Conservation (phyloP, 2,329 filamentous ascomycete species). For the Sclerotinia sclerotiorum region DNA sequence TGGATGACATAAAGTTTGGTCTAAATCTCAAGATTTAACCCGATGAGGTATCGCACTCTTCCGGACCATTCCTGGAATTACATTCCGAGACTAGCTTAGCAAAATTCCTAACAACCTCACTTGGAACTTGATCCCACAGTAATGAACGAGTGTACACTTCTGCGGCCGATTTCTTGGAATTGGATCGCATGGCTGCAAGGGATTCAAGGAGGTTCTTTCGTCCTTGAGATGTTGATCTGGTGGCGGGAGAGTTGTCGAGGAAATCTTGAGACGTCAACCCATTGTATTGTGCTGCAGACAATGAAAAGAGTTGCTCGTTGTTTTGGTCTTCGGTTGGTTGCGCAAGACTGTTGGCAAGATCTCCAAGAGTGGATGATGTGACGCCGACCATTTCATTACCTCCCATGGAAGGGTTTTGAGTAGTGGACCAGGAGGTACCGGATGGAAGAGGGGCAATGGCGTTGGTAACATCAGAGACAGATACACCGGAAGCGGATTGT, state of each 20-base stretch:
- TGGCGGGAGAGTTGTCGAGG: constrained; percentile 53
- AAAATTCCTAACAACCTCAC: constrained; percentile 89
- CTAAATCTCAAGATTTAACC: constrained; percentile 7
- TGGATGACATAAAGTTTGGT: neutral
- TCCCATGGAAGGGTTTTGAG: constrained; percentile 44
- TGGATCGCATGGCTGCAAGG: constrained; percentile 72
- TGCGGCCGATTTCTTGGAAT: constrained; percentile 70
- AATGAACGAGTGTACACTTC: constrained; percentile 92
- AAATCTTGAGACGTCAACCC: constrained; percentile 76
- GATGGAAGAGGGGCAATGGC: constrained; percentile 53
- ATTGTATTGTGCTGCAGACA: constrained; percentile 87
- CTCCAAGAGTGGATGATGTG: constrained; percentile 61
- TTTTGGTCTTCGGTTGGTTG: constrained; percentile 81
- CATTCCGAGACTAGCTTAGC: constrained; percentile 84
- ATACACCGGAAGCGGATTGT: constrained; percentile 45
- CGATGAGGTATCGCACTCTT: constrained; percentile 31
- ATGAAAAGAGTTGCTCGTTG: constrained; percentile 81
- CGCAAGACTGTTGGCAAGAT: constrained; percentile 67
- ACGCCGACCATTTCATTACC: constrained; percentile 49
- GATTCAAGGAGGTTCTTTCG: constrained; percentile 78
- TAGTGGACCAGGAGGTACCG: constrained; percentile 48
- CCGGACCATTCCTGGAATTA: constrained; percentile 46
- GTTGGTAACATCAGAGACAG: constrained; percentile 27
- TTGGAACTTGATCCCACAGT: constrained; percentile 90
- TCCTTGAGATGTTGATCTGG: constrained; percentile 57